Percentiles rank a stretch among this genome's conserved stretches.
Conservation (phyloP, 106 monocot species). For the Xerophyta viscosa region DNA sequence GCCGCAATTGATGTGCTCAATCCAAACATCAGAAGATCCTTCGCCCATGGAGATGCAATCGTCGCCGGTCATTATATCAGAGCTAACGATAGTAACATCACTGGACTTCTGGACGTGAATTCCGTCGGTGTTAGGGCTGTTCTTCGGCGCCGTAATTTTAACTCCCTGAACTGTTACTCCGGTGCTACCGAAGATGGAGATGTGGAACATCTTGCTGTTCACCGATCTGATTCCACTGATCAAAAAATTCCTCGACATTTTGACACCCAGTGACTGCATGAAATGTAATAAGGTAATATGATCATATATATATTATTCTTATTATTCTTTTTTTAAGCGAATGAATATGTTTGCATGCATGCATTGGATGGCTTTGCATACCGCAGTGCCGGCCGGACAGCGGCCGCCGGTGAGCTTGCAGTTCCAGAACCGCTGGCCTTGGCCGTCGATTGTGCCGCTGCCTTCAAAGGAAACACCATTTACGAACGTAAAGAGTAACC, state of each 20-base stretch:
- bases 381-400: background rate
- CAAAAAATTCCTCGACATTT: background rate
- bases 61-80: conserved; percentile 31
- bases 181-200: conserved; percentile 4
- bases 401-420: background rate
- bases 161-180: conserved; percentile 2
- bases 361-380: background rate
- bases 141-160: conserved; percentile 16
- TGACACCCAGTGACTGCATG: background rate
- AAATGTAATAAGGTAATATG: background rate
- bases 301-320: too few relatives aligned
- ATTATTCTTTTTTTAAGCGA: too few relatives aligned
- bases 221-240: conserved; percentile 7
- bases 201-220: conserved; percentile 33
- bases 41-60: conserved; percentile 44
- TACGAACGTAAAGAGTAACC: too few relatives aligned
- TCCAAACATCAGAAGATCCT: conserved; percentile 11
- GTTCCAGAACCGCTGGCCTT: too few relatives aligned
- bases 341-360: too few relatives aligned
- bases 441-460: too few relatives aligned
- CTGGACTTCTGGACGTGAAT: conserved; percentile 19
- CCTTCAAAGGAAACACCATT: too few relatives aligned
- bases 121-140: conserved; percentile 45
- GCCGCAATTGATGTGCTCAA: conserved; percentile 19
- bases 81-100: conserved; percentile 6